Evolutionary conservation across 2,329 filamentous ascomycete genomes (phyloP).

Genomic region (Orbilia javanica): DNA sequence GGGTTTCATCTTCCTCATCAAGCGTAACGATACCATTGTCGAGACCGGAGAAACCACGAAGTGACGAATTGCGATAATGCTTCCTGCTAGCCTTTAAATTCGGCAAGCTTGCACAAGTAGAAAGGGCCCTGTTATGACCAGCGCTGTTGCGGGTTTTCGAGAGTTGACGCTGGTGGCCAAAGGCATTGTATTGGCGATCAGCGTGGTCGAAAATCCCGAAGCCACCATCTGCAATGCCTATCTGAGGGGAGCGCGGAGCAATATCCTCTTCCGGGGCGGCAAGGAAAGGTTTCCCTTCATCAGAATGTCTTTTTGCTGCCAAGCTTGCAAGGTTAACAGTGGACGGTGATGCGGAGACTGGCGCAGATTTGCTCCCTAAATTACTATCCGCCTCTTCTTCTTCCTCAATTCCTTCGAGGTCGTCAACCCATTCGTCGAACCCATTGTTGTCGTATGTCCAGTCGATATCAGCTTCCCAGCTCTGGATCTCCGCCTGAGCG

Average conservation of each 20-base stretch:
- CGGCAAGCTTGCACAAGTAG: slow-evolving; percentile 53
- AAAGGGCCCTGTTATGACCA: slow-evolving; percentile 37
- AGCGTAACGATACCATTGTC: slow-evolving; percentile 53
- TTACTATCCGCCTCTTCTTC: slow-evolving; percentile 28
- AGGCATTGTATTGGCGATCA: slow-evolving; percentile 49
- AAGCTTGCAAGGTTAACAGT: slow-evolving; percentile 48
- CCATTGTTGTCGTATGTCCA: slow-evolving; percentile 55
- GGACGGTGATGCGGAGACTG: slow-evolving; percentile 54
- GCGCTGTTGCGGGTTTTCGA: slow-evolving; percentile 50
- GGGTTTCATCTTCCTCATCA: slow-evolving; percentile 46
- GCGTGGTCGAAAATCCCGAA: slow-evolving; percentile 54
- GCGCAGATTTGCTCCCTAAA: slow-evolving; percentile 48
- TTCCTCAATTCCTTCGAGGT: slow-evolving; percentile 54
- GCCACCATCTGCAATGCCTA: slow-evolving; percentile 55
- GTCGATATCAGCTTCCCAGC: slow-evolving; percentile 56
- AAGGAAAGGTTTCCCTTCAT: slow-evolving; percentile 38
- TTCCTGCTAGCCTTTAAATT: slow-evolving; percentile 50
- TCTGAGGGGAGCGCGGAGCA: slow-evolving; percentile 4
- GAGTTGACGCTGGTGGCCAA: slow-evolving; percentile 49
- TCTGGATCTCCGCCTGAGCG: slow-evolving; percentile 34
- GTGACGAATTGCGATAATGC: slow-evolving; percentile 49
- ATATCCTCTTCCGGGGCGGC: slow-evolving; percentile 24
- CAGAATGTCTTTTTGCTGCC: slow-evolving; percentile 32
- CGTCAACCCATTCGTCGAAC: slow-evolving; percentile 54
- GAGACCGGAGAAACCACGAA: slow-evolving; percentile 48